phyloP scores from a whole-genome alignment of 2,329 filamentous ascomycete species.

The Mycosphaerelloides madeirae region DNA sequence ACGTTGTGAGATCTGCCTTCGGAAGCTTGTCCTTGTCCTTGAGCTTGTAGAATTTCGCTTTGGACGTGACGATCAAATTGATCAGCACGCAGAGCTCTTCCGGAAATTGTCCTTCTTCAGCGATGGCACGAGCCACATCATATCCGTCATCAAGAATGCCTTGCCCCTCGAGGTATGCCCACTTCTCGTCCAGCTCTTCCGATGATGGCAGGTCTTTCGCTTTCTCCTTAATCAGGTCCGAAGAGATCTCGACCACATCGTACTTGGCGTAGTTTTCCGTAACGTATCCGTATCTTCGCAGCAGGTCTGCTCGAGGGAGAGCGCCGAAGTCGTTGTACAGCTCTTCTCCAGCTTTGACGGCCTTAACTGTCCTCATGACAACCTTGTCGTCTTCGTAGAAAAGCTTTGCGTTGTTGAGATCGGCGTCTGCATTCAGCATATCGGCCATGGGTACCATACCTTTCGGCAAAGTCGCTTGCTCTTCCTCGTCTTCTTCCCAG shows the following conservation, averaged over 20 bases:
- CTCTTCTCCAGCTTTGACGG: constrained; percentile 67
- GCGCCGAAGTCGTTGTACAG: constrained; percentile 88
- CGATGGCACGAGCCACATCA: constrained; percentile 43
- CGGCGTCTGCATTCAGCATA: constrained; percentile 81
- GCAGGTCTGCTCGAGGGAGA: constrained; percentile 73
- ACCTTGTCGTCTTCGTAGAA: constrained; percentile 58
- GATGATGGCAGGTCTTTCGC: constrained; percentile 30
- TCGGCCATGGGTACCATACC: constrained; percentile 91
- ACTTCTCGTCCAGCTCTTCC: constrained; percentile 22
- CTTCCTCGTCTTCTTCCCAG: constrained; percentile 39
- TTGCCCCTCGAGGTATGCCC: constrained; percentile 56
- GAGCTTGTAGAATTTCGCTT: constrained; percentile 39
- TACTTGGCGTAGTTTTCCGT: constrained; percentile 70
- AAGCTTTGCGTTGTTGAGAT: constrained; percentile 68
- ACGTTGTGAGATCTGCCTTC: constrained; percentile 31
- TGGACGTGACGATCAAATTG: constrained; percentile 41
- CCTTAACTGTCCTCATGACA: constrained; percentile 65
- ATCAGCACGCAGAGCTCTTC: constrained; percentile 42
- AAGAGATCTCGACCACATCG: constrained; percentile 76
- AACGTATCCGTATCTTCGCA: constrained; percentile 84
- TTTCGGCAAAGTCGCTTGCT: constrained; percentile 48
- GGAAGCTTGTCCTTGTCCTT: constrained; percentile 40
- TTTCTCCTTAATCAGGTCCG: constrained; percentile 51
- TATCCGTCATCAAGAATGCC: constrained; percentile 69
- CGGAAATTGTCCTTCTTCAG: constrained; percentile 34